Evolutionary conservation across 495 filamentous ascomycete species (phyloP), one percentile per base, ranked within the genome.

Genomic region (Glonium stellatum): DNA sequence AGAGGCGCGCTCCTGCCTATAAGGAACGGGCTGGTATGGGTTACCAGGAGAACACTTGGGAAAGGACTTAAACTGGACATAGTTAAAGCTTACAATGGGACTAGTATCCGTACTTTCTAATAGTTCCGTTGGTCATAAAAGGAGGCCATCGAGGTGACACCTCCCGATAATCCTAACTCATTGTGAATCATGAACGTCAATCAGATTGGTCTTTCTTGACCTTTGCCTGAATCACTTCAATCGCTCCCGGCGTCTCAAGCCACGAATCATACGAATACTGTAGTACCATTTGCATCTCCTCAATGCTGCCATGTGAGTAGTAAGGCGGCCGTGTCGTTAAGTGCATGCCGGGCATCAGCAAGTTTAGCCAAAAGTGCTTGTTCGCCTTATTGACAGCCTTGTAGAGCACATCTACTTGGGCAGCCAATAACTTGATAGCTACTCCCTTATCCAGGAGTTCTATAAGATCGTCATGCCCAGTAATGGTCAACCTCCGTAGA

Each of bases 181-280:
- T n/a, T n/a, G n/a, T n/a, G n/a, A n/a, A n/a, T n/a, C n/a, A n/a
- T n/a, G n/a, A n/a, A n/a, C n/a, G n/a, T n/a, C n/a, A n/a, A n/a
- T n/a, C n/a, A n/a, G n/a, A n/a, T n/a, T n/a, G n/a, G n/a, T n/a
- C n/a, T n/a, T 65, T 66, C 35, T 51, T 35, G 57, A 58, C 8
- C 58, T 39, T 13, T 18, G 41, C 48, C n/a, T 35, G 49, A 37
- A 73, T 57, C 21, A 77, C 21, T 39, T 69, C 72, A 44, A 76
- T 59, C 37, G 74, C 68, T 5, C 72, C 72, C 44, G 73, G 72
- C 0, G 69, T 73, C 60, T 75, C 73, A 50, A 48, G 61, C 73
- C 70, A 78, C 15, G 74, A 51, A 54, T 66, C 70, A 54, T 74
- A 76, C 13, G 56, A 68, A 55, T 72, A 66, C 57, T 71, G 62